Conservation (phyloP, 768 basidiomycete species). For the Mrakia gelida region DNA sequence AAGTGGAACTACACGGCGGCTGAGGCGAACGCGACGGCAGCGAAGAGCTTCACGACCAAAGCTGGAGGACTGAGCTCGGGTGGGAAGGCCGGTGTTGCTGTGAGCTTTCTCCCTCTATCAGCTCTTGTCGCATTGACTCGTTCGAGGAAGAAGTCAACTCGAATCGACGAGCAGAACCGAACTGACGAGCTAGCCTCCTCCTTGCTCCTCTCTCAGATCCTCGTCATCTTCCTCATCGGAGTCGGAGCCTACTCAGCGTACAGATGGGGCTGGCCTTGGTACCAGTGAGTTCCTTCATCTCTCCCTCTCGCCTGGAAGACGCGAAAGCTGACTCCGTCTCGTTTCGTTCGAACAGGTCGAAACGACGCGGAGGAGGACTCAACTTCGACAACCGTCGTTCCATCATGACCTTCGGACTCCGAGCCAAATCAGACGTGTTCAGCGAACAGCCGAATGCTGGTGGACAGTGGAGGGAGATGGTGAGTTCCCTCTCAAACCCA, state of each 20-base stretch:
- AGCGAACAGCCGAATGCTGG: neutral
- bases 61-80: neutral
- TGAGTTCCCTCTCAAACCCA: neutral
- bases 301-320: neutral
- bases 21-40: slow-evolving; percentile 11
- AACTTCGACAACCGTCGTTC: neutral
- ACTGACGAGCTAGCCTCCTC: neutral
- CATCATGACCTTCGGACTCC: neutral
- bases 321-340: neutral
- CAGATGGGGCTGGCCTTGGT: slow-evolving; percentile 1
- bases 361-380: neutral
- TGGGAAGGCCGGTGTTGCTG: slow-evolving; percentile 1
- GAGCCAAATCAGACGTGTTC: neutral
- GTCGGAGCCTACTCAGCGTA: neutral
- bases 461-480: neutral
- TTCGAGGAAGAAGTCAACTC: no score
- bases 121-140: no score
- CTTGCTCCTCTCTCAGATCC: neutral
- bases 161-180: no score
- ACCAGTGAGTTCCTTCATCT: slow-evolving; percentile 1
- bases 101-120: neutral
- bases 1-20: slow-evolving; percentile 9
- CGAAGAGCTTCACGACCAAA: slow-evolving; percentile 4
- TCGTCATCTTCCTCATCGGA: slow-evolving; percentile 1
- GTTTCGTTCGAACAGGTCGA: neutral